A percentile compares a stretch with the other conserved stretches of the same genome.
These are phyloP conservation scores for Cyberlindnera euphorbiiphila DNA, from an alignment of 805 yeast species.

Conservation along the genomic window DNA sequence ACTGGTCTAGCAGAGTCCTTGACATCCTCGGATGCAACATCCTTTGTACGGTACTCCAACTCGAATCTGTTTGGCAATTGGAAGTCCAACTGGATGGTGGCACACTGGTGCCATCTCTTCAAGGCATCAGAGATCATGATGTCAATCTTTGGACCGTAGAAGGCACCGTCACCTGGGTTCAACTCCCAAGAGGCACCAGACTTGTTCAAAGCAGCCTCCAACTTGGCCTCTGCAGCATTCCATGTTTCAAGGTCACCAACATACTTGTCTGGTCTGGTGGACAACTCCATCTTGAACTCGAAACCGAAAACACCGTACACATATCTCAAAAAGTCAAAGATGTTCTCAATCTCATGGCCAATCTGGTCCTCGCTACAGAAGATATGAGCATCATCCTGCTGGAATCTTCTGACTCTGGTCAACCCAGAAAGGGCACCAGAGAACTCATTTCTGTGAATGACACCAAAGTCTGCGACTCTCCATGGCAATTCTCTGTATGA, in stretches of 20 bases:
- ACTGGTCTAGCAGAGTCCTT: slow-evolving; percentile 81
- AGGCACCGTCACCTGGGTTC: slow-evolving; percentile 97
- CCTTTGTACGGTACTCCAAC: slow-evolving; percentile 77
- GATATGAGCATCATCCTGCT: slow-evolving; percentile 98
- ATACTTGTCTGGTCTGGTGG: slow-evolving; percentile 95
- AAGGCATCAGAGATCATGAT: slow-evolving; percentile 92
- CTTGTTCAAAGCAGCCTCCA: slow-evolving; percentile 75
- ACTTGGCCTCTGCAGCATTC: slow-evolving; percentile 84
- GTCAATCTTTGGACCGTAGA: slow-evolving; percentile 95
- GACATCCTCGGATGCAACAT: slow-evolving; percentile 39
- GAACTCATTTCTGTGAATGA: slow-evolving; percentile 93
- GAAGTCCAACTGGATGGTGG: slow-evolving; percentile 98
- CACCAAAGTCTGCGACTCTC: slow-evolving; percentile 99
- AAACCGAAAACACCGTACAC: slow-evolving; percentile 92
- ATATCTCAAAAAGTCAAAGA: slow-evolving; percentile 79
- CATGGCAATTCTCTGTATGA: slow-evolving; percentile 96
- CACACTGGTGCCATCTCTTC: slow-evolving; percentile 98
- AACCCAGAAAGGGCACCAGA: slow-evolving; percentile 93
- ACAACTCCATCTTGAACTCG: slow-evolving; percentile 93
- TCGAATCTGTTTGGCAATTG: slow-evolving; percentile 94
- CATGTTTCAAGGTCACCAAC: slow-evolving; percentile 94
- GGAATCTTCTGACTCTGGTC: slow-evolving; percentile 98
- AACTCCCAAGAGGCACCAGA: slow-evolving; percentile 93
- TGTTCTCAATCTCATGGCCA: slow-evolving; percentile 75
- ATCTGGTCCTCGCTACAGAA: slow-evolving; percentile 94